Conservation (phyloP, 352 stramenopile species). For the Globisporangium okanoganense region DNA sequence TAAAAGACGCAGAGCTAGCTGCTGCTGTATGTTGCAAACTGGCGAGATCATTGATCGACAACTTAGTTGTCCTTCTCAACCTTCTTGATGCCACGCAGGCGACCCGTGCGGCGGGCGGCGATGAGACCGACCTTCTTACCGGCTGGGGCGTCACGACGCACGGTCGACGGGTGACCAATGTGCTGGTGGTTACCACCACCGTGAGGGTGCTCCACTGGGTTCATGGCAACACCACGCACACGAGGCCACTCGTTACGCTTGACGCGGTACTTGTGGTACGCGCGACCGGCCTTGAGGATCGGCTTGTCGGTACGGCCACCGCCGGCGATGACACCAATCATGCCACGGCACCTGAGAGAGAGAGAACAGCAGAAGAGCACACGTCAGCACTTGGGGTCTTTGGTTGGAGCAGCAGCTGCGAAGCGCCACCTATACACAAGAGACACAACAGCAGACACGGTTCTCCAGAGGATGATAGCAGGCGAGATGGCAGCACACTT, state of each 20-base stretch:
- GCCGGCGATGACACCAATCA: constrained; percentile 97
- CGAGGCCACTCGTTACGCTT: constrained; percentile 99
- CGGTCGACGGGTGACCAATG: constrained; percentile 99
- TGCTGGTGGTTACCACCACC: constrained; percentile 99
- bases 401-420: neutral
- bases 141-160: constrained; percentile 89
- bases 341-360: constrained; percentile 90
- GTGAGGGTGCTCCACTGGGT: constrained; percentile 99
- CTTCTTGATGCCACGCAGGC: constrained; percentile 98
- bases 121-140: constrained; percentile 99
- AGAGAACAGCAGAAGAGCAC: constrained; percentile 20
- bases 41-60: constrained; percentile 7
- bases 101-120: constrained; percentile 95
- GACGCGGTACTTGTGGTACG: constrained; percentile 26
- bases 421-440: neutral
- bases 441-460: constrained; percentile 1
- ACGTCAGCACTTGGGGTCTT: constrained; percentile 7
- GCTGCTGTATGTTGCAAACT: neutral
- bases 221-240: constrained; percentile 99
- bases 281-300: constrained; percentile 78
- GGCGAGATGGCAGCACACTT: constrained; percentile 26
- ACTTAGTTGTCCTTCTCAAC: constrained; percentile 89
- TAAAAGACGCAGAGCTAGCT: neutral
- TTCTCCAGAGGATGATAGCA: neutral
- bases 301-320: constrained; percentile 99